Evolutionary conservation across 164 flowering plant genomes (phyloP), one percentile per base, ranked within the genome.

Genomic region (Kingdonia uniflora): DNA sequence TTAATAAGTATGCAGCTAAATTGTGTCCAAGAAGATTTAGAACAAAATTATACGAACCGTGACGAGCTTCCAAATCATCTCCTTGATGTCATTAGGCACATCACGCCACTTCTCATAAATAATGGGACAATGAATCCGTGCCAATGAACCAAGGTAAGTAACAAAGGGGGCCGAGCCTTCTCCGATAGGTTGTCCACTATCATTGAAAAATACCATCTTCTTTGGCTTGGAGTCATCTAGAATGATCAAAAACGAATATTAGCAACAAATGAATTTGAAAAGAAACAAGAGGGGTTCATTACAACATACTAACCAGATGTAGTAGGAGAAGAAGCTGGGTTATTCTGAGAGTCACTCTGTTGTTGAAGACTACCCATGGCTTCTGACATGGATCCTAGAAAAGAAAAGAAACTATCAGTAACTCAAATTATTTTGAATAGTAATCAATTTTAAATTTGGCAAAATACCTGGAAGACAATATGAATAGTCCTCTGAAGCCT

Each of bases 21-120:
- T 16, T 3, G 15, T 10, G 15, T n/a, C 15, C 12, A 44, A 19
- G 12, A n/a, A 5, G 22, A 44, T n/a, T 7, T 16, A n/a, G 11
- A 44, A 8, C 11, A 16, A 44, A 19, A 8, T n/a, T 19, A 19
- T n/a, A 44, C 48, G 6, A 19, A 44, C 48, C 19, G 21, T 44
- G 48, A 44, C 48, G 11, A 2, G 19, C 19, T 44, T 44, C 20
- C 48, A 44, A 44, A 19, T 19, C 20, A 16, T 44, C 48, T 44
- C 48, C 48, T 44, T 44, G 11, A 44, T 44, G 12, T 44, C 20
- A 19, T 1, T 11, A 44, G 48, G 48, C 2, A 44, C 48, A 44
- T 44, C 48, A n/a, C 19, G 19, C 48, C 48, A 44, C 19, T 44
- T 16, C 48, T 44, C 48, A 44, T 44, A 44, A 19, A 19, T 44